Conservation (phyloP, 1,284 basidiomycete species). For the Ceratobasidium sp. region DNA sequence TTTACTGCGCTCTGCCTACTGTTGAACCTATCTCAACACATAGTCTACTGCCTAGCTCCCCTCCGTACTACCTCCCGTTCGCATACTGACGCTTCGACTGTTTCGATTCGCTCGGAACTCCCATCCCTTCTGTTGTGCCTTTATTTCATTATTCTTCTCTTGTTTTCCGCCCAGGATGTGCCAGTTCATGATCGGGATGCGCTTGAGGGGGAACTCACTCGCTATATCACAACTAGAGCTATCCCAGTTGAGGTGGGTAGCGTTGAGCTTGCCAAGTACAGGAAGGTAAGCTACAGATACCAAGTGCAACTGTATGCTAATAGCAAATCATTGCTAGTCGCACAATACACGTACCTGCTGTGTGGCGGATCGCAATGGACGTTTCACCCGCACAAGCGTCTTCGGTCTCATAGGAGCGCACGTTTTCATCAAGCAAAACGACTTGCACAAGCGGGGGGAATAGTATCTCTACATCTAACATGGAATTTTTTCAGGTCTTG, state of each 20-base stretch:
- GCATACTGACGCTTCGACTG: too few relatives aligned
- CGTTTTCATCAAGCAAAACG: conserved; percentile 3
- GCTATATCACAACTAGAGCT: not conserved
- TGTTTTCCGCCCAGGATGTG: not conserved
- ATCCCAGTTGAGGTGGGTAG: not conserved
- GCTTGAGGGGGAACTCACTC: not conserved
- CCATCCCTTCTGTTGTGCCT: too few relatives aligned
- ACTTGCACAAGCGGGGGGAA: conserved; percentile 6
- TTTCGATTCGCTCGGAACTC: too few relatives aligned
- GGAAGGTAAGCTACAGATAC: not conserved
- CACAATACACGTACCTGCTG: not conserved
- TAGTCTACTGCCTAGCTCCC: too few relatives aligned
- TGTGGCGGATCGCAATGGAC: conserved; percentile 18
- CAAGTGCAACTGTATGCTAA: too few relatives aligned
- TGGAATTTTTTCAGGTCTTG: conserved; percentile 14
- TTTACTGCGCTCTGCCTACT: too few relatives aligned
- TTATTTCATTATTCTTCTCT: too few relatives aligned
- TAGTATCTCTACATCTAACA: not conserved
- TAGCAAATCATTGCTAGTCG: not conserved
- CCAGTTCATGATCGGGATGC: not conserved
- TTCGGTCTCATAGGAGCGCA: not conserved
- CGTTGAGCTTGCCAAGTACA: not conserved
- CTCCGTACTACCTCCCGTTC: too few relatives aligned
- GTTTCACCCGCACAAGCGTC: conserved; percentile 10
- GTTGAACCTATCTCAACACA: too few relatives aligned